These are phyloP conservation scores for Acanthamoeba divionensis DNA, from an alignment of 208 protist genomes.

Conservation along the genomic window DNA sequence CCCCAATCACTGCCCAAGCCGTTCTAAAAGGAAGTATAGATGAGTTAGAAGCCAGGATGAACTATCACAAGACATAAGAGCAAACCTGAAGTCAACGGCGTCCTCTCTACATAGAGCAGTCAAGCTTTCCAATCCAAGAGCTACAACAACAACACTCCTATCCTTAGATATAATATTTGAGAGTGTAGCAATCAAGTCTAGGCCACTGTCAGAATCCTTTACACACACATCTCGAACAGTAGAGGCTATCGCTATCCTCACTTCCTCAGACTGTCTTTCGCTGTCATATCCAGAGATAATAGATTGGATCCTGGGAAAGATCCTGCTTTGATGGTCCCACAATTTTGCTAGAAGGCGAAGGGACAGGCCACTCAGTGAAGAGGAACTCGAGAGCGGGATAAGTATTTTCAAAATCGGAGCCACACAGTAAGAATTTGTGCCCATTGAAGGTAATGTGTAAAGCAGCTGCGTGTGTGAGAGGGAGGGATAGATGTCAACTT, in stretches of 20 bases:
- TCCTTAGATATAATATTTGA: conserved; percentile 26
- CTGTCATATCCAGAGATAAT: neutral
- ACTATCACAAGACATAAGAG: no score
- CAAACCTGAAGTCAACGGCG: neutral
- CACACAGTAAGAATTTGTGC: neutral
- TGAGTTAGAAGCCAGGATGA: no score
- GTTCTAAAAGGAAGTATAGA: neutral
- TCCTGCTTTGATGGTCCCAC: neutral
- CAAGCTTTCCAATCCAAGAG: neutral
- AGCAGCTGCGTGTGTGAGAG: neutral
- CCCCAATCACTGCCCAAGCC: neutral
- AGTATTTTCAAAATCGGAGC: neutral
- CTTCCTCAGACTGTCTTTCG: neutral
- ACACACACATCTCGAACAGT: neutral
- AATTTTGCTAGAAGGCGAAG: neutral
- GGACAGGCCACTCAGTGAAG: neutral
- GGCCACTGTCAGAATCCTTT: neutral
- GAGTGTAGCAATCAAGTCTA: neutral
- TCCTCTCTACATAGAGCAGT: conserved; percentile 19
- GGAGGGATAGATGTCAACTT: neutral
- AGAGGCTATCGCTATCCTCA: neutral
- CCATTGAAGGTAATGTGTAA: neutral
- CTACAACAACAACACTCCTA: neutral
- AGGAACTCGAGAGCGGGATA: neutral
- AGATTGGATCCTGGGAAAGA: neutral